phyloP scores from a whole-genome alignment of 331 rosid genomes.

The Dryas integrifolia region DNA sequence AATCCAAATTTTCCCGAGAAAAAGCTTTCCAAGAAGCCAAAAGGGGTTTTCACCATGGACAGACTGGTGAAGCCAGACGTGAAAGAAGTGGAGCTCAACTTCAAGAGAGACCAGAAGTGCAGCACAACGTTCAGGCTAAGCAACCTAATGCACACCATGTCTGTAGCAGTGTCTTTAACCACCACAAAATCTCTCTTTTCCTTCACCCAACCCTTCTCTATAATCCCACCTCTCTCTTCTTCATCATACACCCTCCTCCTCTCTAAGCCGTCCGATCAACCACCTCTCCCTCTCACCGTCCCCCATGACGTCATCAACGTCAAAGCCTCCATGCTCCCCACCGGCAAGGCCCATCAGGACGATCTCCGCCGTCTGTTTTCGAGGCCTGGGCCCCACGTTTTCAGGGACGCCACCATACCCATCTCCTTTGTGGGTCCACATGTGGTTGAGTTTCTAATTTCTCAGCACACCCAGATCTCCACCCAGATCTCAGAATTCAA shows the following conservation, averaged over 20 bases:
- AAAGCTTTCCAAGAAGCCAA: not conserved
- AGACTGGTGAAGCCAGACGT: slow-evolving; percentile 76
- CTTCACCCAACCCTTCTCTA: slow-evolving; percentile 45
- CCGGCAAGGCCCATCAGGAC: slow-evolving; percentile 58
- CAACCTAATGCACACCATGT: slow-evolving; percentile 93
- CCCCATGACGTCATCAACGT: slow-evolving; percentile 56
- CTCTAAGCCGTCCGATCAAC: slow-evolving; percentile 38
- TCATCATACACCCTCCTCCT: slow-evolving; percentile 49
- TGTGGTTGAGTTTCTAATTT: slow-evolving; percentile 49
- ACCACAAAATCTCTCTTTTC: slow-evolving; percentile 53
- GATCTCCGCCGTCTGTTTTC: slow-evolving; percentile 74
- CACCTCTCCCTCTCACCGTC: slow-evolving; percentile 48
- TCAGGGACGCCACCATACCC: slow-evolving; percentile 67
- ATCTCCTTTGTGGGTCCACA: slow-evolving; percentile 60
- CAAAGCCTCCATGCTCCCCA: slow-evolving; percentile 71
- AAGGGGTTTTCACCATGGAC: slow-evolving; percentile 49
- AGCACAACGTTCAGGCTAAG: slow-evolving; percentile 54
- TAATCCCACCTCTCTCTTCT: slow-evolving; percentile 76
- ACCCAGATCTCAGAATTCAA: slow-evolving; percentile 20
- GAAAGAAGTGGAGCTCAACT: slow-evolving; percentile 57
- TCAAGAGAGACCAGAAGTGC: slow-evolving; percentile 57
- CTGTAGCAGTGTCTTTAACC: slow-evolving; percentile 78
- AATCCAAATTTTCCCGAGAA: not conserved
- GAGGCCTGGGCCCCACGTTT: slow-evolving; percentile 67
- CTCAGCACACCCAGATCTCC: slow-evolving; percentile 26